Conservation (phyloP, 2,329 filamentous ascomycete genomes). For the Helminthosporium solani region DNA sequence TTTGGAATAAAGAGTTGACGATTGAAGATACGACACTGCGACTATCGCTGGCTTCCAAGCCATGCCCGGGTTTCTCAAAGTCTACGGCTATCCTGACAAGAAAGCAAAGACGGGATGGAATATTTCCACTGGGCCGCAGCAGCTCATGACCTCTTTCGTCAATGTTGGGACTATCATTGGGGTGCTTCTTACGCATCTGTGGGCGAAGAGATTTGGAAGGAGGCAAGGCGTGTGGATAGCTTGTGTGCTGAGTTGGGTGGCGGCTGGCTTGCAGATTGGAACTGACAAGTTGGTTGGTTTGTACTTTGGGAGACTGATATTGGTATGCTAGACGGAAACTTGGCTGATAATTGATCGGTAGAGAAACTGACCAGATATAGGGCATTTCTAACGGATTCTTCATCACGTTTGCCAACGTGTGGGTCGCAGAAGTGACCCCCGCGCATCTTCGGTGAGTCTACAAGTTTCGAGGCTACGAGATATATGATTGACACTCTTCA, state of each 20-base stretch:
- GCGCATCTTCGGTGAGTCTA: slow-evolving; percentile 10
- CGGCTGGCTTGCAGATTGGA: slow-evolving; percentile 20
- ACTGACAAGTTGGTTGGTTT: slow-evolving; percentile 8
- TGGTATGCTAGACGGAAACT: not conserved
- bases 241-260: slow-evolving; percentile 46
- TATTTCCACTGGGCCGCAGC: slow-evolving; percentile 32
- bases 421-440: slow-evolving; percentile 44
- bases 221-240: slow-evolving; percentile 49
- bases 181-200: slow-evolving; percentile 48
- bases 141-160: slow-evolving; percentile 52
- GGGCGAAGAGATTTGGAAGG: slow-evolving; percentile 51
- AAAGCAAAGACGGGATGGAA: slow-evolving; percentile 10
- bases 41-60: slow-evolving; percentile 13
- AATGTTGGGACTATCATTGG: slow-evolving; percentile 53
- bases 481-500: not conserved
- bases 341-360: not conserved
- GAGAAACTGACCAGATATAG: not conserved
- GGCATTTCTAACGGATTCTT: slow-evolving; percentile 41
- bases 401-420: slow-evolving; percentile 55
- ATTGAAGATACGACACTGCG: slow-evolving; percentile 8
- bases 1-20: not conserved
- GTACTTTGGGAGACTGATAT: slow-evolving; percentile 47
- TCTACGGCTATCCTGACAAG: slow-evolving; percentile 11
- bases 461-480: not conserved
- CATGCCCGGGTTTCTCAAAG: slow-evolving; percentile 12